phyloP scores from a whole-genome alignment of 2,329 filamentous ascomycete species.

The Alternaria sp. region DNA sequence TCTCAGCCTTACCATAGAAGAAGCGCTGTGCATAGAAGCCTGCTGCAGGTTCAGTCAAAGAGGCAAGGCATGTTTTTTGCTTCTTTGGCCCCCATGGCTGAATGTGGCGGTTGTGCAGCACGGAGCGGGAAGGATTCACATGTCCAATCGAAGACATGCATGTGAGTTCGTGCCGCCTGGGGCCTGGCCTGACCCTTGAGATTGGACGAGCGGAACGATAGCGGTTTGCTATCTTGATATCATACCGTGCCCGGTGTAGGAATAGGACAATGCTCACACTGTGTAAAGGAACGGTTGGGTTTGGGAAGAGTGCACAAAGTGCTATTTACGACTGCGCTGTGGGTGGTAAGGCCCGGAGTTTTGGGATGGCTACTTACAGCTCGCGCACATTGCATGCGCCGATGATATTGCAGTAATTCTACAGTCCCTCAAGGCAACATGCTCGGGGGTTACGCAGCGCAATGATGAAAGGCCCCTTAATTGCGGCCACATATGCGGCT shows the following conservation, averaged over 20 bases:
- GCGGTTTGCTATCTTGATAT: slow-evolving; percentile 10
- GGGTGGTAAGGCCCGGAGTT: slow-evolving; percentile 1
- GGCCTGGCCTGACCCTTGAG: slow-evolving; percentile 1
- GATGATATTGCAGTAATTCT: neutral
- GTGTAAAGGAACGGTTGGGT: slow-evolving; percentile 3
- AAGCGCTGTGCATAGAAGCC: slow-evolving; percentile 17
- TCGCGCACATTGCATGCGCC: neutral
- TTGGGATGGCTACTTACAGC: slow-evolving; percentile 1
- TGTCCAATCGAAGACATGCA: slow-evolving; percentile 10
- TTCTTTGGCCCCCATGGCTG: slow-evolving; percentile 9
- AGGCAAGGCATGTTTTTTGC: slow-evolving; percentile 8
- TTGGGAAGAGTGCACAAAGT: slow-evolving; percentile 1
- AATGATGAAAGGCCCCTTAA: neutral
- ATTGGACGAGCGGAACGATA: slow-evolving; percentile 3
- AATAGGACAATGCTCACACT: neutral
- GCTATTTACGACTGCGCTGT: slow-evolving; percentile 7
- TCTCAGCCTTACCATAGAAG: slow-evolving; percentile 21
- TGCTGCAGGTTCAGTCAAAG: slow-evolving; percentile 12
- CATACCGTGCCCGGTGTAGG: neutral
- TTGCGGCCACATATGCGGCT: slow-evolving; percentile 32
- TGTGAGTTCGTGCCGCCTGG: slow-evolving; percentile 3
- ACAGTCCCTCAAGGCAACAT: neutral
- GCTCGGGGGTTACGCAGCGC: neutral
- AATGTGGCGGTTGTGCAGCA: slow-evolving; percentile 10
- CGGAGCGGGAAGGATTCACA: slow-evolving; percentile 10